Conservation (phyloP, 2,329 filamentous ascomycete genomes). For the Cucurbitaria berberidis region DNA sequence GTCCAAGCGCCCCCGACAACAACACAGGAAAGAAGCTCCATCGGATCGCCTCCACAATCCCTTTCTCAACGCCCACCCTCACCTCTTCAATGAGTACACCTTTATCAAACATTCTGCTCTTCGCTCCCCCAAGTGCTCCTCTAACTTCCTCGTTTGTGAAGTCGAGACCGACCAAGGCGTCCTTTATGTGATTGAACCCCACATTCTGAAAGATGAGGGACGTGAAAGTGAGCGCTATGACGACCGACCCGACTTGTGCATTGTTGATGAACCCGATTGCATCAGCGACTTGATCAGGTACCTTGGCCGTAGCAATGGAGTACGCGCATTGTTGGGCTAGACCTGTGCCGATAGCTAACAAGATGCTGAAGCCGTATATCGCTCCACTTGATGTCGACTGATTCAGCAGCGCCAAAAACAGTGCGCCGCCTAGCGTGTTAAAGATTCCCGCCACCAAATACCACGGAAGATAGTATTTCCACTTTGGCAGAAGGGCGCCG, state of each 20-base stretch:
- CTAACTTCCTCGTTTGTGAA: conserved; percentile 17
- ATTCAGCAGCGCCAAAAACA: conserved; percentile 33
- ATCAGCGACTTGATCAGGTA: conserved; percentile 11
- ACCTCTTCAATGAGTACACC: conserved; percentile 5
- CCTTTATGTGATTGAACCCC: conserved; percentile 19
- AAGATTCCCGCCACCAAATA: conserved; percentile 41
- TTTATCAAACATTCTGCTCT: conserved; percentile 21
- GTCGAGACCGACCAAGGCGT: conserved; percentile 17
- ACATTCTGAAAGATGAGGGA: conserved; percentile 37
- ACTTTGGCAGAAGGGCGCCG: conserved; percentile 20
- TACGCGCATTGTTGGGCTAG: conserved; percentile 25
- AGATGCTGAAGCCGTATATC: conserved; percentile 30
- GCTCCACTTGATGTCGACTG: conserved; percentile 7
- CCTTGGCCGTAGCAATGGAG: conserved; percentile 17
- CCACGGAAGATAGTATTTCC: conserved; percentile 29
- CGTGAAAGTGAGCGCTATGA: conserved; percentile 32
- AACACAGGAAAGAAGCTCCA: conserved; percentile 42
- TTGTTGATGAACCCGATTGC: conserved; percentile 29
- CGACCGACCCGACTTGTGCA: conserved; percentile 30
- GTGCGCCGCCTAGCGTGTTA: conserved; percentile 43
- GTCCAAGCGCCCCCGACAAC: not conserved
- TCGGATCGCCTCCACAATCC: conserved; percentile 43
- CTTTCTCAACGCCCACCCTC: conserved; percentile 33
- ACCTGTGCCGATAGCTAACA: conserved; percentile 28
- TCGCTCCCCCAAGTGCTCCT: conserved; percentile 22